Conservation (phyloP, 768 basidiomycete species). For the Strobilomyces dryophilus region DNA sequence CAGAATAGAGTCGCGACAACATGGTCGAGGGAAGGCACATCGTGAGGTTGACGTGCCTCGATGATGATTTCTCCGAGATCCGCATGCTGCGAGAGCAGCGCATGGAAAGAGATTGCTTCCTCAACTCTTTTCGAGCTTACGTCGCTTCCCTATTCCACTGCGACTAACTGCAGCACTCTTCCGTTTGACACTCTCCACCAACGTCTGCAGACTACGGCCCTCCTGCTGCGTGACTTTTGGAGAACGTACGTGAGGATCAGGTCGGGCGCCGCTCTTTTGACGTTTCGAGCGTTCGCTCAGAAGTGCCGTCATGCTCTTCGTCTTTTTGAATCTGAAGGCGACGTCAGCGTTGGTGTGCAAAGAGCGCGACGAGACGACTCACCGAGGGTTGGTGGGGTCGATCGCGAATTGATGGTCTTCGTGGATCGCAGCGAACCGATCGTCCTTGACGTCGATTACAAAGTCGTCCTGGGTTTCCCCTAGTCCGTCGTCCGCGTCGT, state of each 20-base stretch:
- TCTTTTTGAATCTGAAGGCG: not conserved
- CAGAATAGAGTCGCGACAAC: too few species aligned
- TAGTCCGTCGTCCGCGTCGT: slow-evolving; percentile 43
- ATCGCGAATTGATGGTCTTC: slow-evolving; percentile 93
- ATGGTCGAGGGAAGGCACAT: too few species aligned
- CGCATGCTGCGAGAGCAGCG: too few species aligned
- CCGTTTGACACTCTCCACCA: slow-evolving; percentile 87
- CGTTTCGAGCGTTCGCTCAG: slow-evolving; percentile 79
- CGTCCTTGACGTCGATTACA: slow-evolving; percentile 77
- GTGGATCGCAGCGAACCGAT: slow-evolving; percentile 82
- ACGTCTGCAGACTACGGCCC: slow-evolving; percentile 46
- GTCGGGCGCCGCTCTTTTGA: slow-evolving; percentile 36
- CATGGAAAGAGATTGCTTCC: too few species aligned
- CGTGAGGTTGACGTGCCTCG: too few species aligned
- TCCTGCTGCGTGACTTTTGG: slow-evolving; percentile 1
- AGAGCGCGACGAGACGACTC: slow-evolving; percentile 29
- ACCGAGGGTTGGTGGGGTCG: slow-evolving; percentile 95
- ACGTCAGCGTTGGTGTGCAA: not conserved
- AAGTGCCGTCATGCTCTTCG: slow-evolving; percentile 38
- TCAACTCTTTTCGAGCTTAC: slow-evolving; percentile 27
- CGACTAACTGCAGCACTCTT: slow-evolving; percentile 46
- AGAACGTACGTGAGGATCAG: not conserved
- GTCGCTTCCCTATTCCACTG: slow-evolving; percentile 36
- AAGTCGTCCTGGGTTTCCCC: slow-evolving; percentile 78
- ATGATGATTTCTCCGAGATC: too few species aligned